Evolutionary conservation across 768 basidiomycete genomes (phyloP).

Genomic region (Baorangia bicolor): DNA sequence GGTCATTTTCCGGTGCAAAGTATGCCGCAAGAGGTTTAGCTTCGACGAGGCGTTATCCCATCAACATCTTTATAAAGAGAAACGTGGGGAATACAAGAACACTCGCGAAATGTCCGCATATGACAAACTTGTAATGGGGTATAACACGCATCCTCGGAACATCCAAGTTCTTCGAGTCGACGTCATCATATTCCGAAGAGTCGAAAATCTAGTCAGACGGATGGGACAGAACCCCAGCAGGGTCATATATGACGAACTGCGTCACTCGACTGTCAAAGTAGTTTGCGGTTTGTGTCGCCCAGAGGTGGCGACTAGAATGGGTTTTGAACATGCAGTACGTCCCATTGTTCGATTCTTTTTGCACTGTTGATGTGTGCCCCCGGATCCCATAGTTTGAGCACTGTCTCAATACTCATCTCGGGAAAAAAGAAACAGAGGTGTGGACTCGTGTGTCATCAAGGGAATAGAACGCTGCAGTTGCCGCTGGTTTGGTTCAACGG

Average conservation of each 20-base stretch:
- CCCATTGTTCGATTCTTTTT: background rate
- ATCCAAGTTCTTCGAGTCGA: constrained; percentile 6
- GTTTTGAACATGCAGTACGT: constrained; percentile 9
- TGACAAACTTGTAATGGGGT: background rate
- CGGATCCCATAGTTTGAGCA: constrained; percentile 6
- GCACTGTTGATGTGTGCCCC: background rate
- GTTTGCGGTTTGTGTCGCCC: constrained; percentile 6
- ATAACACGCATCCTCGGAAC: background rate
- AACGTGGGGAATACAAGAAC: background rate
- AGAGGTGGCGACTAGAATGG: background rate
- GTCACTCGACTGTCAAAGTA: constrained; percentile 4
- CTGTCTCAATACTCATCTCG: background rate
- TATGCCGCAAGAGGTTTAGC: background rate
- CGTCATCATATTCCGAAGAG: background rate
- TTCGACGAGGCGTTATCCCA: constrained; percentile 11
- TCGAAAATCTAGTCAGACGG: constrained; percentile 10
- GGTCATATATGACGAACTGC: background rate
- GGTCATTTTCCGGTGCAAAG: constrained; percentile 13
- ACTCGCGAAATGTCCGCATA: background rate
- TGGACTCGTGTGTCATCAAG: constrained; percentile 7
- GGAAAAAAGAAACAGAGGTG: background rate
- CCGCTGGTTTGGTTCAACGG: background rate
- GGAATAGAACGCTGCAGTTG: background rate
- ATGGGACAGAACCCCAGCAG: constrained; percentile 7
- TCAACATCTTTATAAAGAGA: constrained; percentile 1